Conservation (phyloP, 2,329 filamentous ascomycete species). For the Penicillium polonicum region DNA sequence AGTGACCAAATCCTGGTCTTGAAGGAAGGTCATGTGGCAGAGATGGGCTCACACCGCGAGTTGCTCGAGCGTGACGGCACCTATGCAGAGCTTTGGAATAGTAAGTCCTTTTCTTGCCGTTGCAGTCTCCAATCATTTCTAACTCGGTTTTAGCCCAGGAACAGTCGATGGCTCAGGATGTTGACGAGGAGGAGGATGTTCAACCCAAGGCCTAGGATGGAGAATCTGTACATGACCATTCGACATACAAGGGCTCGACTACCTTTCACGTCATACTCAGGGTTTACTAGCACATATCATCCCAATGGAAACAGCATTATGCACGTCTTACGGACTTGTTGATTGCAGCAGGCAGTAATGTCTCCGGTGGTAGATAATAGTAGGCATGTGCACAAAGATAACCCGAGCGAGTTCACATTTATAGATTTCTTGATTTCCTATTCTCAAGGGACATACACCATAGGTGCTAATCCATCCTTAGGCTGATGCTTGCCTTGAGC, state of each 20-base stretch:
- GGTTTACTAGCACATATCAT: neutral
- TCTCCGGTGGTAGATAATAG: neutral
- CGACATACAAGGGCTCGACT: slow-evolving; percentile 28
- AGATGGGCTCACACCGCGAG: slow-evolving; percentile 82
- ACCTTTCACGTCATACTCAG: neutral
- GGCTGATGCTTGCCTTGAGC: neutral
- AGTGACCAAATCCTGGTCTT: slow-evolving; percentile 91
- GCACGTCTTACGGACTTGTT: too few species aligned
- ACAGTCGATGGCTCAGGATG: slow-evolving; percentile 48
- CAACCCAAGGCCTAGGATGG: neutral
- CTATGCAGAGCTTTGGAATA: slow-evolving; percentile 88
- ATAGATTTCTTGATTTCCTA: neutral
- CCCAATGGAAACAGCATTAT: too few species aligned
- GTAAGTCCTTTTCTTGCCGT: slow-evolving; percentile 53
- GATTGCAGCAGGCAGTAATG: neutral
- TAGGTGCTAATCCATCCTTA: neutral
- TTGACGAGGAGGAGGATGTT: slow-evolving; percentile 15
- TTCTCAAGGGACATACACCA: neutral
- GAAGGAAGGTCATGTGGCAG: slow-evolving; percentile 78
- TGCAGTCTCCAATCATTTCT: neutral
- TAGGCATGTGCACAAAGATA: neutral
- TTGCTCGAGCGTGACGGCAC: slow-evolving; percentile 70
- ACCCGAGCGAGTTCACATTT: neutral
- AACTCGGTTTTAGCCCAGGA: slow-evolving; percentile 56
- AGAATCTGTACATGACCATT: neutral